Percentiles rank a stretch among this genome's conserved stretches.
Evolutionary conservation across 768 basidiomycete species (phyloP).

Genomic region (Hygrophorus russula): DNA sequence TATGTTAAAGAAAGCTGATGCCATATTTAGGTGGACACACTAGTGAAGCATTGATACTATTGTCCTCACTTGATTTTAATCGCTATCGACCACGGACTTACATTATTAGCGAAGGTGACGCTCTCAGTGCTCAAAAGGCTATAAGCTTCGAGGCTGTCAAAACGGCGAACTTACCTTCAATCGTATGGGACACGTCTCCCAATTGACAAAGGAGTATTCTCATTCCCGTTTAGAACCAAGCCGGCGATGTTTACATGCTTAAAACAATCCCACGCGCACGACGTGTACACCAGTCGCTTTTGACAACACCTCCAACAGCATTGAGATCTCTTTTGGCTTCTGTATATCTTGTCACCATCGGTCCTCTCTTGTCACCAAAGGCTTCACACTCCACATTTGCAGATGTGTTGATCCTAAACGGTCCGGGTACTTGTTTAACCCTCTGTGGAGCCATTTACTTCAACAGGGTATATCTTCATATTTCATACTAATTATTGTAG

Average conservation of each 20-base stretch:
- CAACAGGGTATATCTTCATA: conserved; percentile 48
- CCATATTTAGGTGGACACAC: conserved; percentile 81
- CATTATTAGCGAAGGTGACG: conserved; percentile 73
- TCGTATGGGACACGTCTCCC: not conserved
- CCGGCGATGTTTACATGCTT: conserved; percentile 29
- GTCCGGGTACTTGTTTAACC: conserved; percentile 87
- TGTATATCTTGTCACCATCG: conserved; percentile 47
- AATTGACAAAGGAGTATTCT: not conserved
- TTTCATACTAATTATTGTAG: too few species aligned
- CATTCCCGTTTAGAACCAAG: not conserved
- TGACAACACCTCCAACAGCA: conserved; percentile 60
- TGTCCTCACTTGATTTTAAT: conserved; percentile 61
- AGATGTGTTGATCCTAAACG: conserved; percentile 82
- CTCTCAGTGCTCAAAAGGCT: conserved; percentile 66
- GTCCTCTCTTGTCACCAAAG: conserved; percentile 29
- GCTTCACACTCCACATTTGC: conserved; percentile 27
- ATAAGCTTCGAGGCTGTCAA: conserved; percentile 44
- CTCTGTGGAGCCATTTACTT: conserved; percentile 62
- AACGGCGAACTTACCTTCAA: conserved; percentile 7
- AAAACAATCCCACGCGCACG: conserved; percentile 80
- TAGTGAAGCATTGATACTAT: conserved; percentile 66
- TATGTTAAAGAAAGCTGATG: conserved; percentile 5
- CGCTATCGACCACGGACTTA: conserved; percentile 75
- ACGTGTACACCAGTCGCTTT: conserved; percentile 68
- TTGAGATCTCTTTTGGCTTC: conserved; percentile 48